Evolutionary conservation across 1,139 yeast genomes (phyloP).

Genomic region (Blastobotrys persicus): DNA sequence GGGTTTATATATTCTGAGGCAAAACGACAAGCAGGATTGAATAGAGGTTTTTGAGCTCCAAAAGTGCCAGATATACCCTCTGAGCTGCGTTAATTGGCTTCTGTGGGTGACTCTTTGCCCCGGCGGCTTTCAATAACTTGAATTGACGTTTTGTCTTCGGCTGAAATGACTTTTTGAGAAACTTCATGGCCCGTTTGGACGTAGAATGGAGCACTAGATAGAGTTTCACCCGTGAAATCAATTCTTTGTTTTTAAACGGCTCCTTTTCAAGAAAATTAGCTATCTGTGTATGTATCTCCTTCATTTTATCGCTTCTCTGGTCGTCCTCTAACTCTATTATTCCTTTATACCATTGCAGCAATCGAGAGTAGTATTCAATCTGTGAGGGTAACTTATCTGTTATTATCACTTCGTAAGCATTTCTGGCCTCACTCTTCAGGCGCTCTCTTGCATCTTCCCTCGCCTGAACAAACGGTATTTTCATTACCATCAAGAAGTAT

Average conservation of each 20-base stretch:
- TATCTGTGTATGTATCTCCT: background rate
- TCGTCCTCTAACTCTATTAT: background rate
- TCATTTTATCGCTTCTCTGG: background rate
- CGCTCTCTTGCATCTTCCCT: background rate
- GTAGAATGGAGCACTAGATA: background rate
- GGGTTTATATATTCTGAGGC: background rate
- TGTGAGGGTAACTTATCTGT: background rate
- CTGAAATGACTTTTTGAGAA: background rate
- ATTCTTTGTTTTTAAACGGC: background rate
- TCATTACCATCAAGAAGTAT: background rate
- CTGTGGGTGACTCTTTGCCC: background rate
- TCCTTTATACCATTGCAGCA: background rate
- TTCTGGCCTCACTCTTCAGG: background rate
- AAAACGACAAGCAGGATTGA: background rate
- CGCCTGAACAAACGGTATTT: background rate
- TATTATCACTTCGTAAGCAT: background rate
- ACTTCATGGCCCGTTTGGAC: background rate
- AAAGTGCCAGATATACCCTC: background rate
- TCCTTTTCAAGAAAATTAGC: background rate
- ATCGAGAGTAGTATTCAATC: background rate
- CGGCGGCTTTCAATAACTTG: background rate
- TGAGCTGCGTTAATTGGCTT: background rate
- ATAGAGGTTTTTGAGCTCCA: constrained; percentile 4
- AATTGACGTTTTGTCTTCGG: background rate
- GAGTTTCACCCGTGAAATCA: background rate